phyloP scores from a whole-genome alignment of 306 rosid genomes.

The Castanea crenata region DNA sequence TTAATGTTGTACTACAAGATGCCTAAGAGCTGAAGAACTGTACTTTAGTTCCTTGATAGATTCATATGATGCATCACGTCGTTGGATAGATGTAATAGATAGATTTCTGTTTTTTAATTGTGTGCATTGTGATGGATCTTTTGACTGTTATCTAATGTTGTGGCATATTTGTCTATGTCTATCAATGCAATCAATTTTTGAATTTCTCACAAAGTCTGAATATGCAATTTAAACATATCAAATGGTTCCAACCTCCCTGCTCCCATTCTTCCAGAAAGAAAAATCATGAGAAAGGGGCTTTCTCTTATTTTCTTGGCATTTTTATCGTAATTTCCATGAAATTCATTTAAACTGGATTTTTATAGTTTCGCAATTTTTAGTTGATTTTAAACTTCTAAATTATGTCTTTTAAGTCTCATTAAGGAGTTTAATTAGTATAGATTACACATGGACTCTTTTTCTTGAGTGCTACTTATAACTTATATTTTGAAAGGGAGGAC shows the following conservation, averaged over 20 bases:
- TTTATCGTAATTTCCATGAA: neutral
- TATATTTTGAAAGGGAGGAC: slow-evolving; percentile 69
- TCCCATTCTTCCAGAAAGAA: neutral
- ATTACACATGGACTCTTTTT: neutral
- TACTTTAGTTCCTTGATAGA: no score
- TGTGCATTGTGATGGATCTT: no score
- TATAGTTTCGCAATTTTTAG: neutral
- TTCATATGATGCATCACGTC: no score
- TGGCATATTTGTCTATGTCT: neutral
- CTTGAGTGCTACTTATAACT: neutral
- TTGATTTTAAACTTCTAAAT: neutral
- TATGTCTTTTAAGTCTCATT: no score
- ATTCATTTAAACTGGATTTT: neutral
- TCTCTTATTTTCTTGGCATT: neutral
- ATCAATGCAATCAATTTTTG: neutral
- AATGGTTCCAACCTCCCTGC: neutral
- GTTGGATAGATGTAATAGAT: no score
- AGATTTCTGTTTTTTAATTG: no score
- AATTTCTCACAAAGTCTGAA: neutral
- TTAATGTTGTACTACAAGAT: neutral
- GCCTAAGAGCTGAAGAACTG: neutral
- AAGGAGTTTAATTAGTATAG: neutral
- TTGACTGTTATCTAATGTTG: no score
- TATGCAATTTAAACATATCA: neutral
- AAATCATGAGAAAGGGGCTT: neutral